These are phyloP conservation scores for Ramalina intermedia DNA, from an alignment of 495 filamentous ascomycete species.

Conservation along the genomic window DNA sequence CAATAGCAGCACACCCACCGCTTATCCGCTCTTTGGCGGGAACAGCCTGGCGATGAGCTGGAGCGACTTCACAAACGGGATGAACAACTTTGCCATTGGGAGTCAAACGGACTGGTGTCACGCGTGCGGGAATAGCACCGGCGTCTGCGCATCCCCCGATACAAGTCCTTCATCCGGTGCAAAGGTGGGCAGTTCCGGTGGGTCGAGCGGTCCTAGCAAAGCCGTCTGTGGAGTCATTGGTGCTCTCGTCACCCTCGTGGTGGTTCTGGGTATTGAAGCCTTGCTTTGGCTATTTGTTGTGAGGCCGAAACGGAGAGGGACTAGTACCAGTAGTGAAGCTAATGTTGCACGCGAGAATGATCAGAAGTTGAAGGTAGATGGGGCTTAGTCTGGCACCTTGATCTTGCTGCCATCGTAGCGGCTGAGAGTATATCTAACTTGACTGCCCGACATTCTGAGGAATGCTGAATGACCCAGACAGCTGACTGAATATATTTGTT, in stretches of 20 bases:
- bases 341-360: too few species aligned
- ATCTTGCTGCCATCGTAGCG: too few species aligned
- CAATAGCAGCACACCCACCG: constrained; percentile 12
- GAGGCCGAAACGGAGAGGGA: too few species aligned
- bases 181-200: background rate
- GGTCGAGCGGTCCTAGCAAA: constrained; percentile 21
- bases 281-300: constrained; percentile 27
- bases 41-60: constrained; percentile 22
- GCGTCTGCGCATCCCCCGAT: constrained; percentile 19
- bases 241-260: constrained; percentile 44
- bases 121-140: constrained; percentile 30
- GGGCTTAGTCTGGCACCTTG: too few species aligned
- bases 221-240: constrained; percentile 45
- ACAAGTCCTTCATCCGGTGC: constrained; percentile 9
- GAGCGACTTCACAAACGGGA: constrained; percentile 26
- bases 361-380: too few species aligned
- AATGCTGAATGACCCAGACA: too few species aligned
- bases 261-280: constrained; percentile 34
- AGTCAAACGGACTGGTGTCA: constrained; percentile 30
- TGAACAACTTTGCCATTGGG: constrained; percentile 28
- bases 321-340: too few species aligned
- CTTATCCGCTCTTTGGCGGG: constrained; percentile 31
- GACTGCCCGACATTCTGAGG: too few species aligned
- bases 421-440: too few species aligned
- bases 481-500: too few species aligned